phyloP scores from a whole-genome alignment of 768 basidiomycete genomes.

The Lyophyllum semitale region DNA sequence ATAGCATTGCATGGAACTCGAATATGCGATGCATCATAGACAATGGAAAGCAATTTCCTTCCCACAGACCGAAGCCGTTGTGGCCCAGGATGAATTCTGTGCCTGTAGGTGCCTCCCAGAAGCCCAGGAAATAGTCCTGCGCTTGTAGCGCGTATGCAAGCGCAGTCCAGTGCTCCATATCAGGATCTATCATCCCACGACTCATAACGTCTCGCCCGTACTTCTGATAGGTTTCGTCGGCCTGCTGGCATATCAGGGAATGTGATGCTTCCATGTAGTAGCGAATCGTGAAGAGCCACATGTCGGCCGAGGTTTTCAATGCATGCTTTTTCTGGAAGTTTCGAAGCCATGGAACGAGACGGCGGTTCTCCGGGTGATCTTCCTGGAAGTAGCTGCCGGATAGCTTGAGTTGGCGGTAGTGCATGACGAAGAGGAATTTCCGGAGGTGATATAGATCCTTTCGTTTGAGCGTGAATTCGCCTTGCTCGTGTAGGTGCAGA shows the following conservation, averaged over 20 bases:
- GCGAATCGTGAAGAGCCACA: conserved; percentile 24
- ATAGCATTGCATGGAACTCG: not conserved
- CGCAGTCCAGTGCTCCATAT: conserved; percentile 20
- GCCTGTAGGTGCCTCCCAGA: conserved; percentile 26
- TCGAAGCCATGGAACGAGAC: conserved; percentile 16
- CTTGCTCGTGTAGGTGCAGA: conserved; percentile 8
- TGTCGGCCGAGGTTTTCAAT: conserved; percentile 17
- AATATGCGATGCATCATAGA: conserved; percentile 29
- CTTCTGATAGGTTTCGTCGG: conserved; percentile 4
- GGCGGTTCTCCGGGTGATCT: conserved; percentile 16
- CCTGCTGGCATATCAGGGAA: conserved; percentile 8
- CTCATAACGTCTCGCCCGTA: not conserved
- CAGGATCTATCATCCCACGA: not conserved
- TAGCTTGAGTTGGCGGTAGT: conserved; percentile 20
- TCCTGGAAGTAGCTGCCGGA: conserved; percentile 21
- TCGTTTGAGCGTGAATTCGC: conserved; percentile 16
- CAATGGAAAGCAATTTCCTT: too few relatives aligned
- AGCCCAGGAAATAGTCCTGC: conserved; percentile 20
- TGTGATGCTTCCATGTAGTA: conserved; percentile 30
- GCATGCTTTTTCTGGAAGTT: conserved; percentile 15
- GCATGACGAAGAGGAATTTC: conserved; percentile 33
- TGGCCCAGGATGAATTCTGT: conserved; percentile 29
- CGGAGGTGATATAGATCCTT: conserved; percentile 21
- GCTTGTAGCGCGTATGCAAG: conserved; percentile 17
- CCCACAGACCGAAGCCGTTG: conserved; percentile 31